Evolutionary conservation across 23 red algal genomes (phyloP).

Genomic region (Cyanidium caldarium): DNA sequence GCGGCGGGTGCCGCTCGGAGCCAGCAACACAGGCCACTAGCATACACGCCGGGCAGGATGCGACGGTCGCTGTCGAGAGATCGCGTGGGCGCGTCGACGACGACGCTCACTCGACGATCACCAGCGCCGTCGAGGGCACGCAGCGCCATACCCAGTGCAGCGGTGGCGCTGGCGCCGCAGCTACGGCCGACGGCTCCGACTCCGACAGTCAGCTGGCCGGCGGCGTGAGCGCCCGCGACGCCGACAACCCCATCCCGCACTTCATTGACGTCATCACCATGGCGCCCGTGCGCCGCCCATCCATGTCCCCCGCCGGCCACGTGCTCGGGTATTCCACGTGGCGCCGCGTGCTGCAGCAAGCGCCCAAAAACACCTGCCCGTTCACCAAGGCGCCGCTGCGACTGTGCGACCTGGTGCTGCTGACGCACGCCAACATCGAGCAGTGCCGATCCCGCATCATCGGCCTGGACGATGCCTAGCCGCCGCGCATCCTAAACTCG

Average conservation of each 20-base stretch:
- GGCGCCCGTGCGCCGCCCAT: conserved; percentile 5
- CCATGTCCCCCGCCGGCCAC: conserved; percentile 18
- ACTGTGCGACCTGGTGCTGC: conserved; percentile 5
- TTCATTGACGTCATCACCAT: conserved; percentile 25
- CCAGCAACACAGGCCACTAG: too few relatives aligned
- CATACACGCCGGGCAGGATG: too few relatives aligned
- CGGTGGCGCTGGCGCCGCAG: too few relatives aligned
- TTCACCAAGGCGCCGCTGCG: conserved; percentile 15
- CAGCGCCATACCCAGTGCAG: too few relatives aligned
- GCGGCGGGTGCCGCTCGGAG: too few relatives aligned
- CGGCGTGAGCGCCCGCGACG: neutral
- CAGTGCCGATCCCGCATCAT: conserved; percentile 2
- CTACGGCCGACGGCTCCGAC: neutral
- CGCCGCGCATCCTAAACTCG: conserved; percentile 23
- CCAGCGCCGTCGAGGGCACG: neutral
- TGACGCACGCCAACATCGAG: conserved; percentile 13
- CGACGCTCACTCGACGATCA: neutral
- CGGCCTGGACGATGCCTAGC: neutral
- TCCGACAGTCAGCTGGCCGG: neutral
- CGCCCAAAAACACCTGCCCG: conserved; percentile 14
- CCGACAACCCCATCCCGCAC: conserved; percentile 15
- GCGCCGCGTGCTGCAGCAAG: conserved; percentile 9
- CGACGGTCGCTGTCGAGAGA: too few relatives aligned
- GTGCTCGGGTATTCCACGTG: conserved; percentile 17
- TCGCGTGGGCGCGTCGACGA: neutral